phyloP scores from a whole-genome alignment of 2,329 filamentous ascomycete species.

The Fusarium nanum region DNA sequence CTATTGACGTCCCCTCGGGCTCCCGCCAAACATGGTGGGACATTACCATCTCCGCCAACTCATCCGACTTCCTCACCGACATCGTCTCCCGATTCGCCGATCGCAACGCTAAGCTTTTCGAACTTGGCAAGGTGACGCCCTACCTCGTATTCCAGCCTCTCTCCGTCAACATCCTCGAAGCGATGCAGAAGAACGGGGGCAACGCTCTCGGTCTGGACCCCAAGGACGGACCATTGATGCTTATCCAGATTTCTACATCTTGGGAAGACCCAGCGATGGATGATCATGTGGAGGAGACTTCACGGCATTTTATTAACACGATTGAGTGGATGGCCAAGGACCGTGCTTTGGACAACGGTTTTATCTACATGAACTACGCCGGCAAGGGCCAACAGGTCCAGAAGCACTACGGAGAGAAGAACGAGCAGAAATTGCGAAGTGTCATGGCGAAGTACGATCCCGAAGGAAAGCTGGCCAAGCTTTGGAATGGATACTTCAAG shows the following conservation, averaged over 20 bases:
- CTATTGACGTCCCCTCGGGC: not conserved
- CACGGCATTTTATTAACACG: constrained; percentile 16
- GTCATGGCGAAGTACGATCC: constrained; percentile 55
- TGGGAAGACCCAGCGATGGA: constrained; percentile 9
- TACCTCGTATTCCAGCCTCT: constrained; percentile 55
- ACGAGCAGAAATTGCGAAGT: constrained; percentile 49
- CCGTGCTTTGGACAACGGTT: constrained; percentile 51
- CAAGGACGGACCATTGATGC: constrained; percentile 2
- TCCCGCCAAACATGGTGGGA: constrained; percentile 7
- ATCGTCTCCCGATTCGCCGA: constrained; percentile 44
- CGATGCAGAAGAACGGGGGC: constrained; percentile 23
- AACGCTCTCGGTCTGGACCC: constrained; percentile 12
- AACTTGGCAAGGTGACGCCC: constrained; percentile 15
- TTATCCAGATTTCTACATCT: constrained; percentile 12
- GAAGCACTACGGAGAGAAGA: constrained; percentile 54
- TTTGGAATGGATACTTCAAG: constrained; percentile 56
- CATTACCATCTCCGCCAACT: not conserved
- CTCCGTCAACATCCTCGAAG: constrained; percentile 9
- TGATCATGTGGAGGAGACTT: constrained; percentile 22
- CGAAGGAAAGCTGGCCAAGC: constrained; percentile 50
- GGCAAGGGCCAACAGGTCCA: constrained; percentile 55
- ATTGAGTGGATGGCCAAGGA: constrained; percentile 43
- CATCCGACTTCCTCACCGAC: constrained; percentile 38
- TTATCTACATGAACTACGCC: constrained; percentile 62
- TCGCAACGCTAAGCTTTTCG: not conserved